phyloP scores from a whole-genome alignment of 257 asterid species.

The Forsythia suspensa region DNA sequence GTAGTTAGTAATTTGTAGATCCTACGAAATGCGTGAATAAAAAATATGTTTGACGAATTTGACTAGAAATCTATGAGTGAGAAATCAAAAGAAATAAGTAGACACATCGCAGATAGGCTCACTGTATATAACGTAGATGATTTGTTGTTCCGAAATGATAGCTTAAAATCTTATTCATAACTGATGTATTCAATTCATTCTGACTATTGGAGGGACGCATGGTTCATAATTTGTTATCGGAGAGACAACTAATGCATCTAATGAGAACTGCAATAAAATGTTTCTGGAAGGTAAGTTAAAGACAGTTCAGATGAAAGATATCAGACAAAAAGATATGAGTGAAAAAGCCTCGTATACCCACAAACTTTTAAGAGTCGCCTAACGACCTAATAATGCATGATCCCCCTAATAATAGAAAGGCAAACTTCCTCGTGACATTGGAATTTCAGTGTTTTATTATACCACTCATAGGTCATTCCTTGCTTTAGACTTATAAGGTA shows the following conservation, averaged over 20 bases:
- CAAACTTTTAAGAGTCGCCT: background rate
- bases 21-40: too few relatives aligned
- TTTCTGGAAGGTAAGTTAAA: background rate
- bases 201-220: background rate
- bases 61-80: background rate
- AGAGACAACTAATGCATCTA: background rate
- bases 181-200: background rate
- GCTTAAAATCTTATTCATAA: background rate
- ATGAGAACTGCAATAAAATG: background rate
- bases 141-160: background rate
- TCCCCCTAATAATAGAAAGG: background rate
- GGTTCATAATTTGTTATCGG: background rate
- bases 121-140: background rate
- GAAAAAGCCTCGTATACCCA: background rate
- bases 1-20: too few relatives aligned
- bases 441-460: background rate
- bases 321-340: background rate
- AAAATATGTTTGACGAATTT: too few relatives aligned
- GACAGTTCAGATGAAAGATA: background rate
- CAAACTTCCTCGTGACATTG: background rate
- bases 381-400: background rate
- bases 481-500: background rate
- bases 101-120: background rate
- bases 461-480: background rate
- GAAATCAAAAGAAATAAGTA: background rate